These are phyloP conservation scores for Quercus agrifolia DNA, from an alignment of 306 rosid species.

Conservation along the genomic window DNA sequence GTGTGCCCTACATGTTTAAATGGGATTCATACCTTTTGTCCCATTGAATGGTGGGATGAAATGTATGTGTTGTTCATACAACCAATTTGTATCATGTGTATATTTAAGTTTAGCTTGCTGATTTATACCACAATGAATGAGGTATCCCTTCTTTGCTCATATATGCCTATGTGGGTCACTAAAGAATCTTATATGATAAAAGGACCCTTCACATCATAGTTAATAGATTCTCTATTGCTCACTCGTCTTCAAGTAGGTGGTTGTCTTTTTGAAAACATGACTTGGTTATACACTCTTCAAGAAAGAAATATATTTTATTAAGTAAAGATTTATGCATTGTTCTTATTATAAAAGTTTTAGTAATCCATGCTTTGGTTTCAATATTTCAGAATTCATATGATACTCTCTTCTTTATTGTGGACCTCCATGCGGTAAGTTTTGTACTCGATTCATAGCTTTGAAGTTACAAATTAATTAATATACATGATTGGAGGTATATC, in stretches of 20 bases:
- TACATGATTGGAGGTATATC: not conserved
- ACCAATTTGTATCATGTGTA: not conserved
- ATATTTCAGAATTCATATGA: constrained; percentile 69
- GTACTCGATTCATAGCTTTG: constrained; percentile 6
- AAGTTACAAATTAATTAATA: constrained; percentile 2
- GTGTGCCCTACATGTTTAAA: not conserved
- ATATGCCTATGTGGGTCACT: not conserved
- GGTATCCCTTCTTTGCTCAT: not conserved
- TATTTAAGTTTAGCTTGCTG: not conserved
- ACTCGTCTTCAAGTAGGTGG: not conserved
- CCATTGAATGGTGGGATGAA: not conserved
- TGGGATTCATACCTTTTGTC: not conserved
- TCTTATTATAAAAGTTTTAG: constrained; percentile 2
- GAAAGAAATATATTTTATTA: not conserved
- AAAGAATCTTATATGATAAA: no score
- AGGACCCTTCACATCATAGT: not conserved
- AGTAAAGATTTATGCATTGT: no score
- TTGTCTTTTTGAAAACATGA: not conserved
- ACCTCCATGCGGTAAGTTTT: constrained; percentile 83
- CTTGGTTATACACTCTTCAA: not conserved
- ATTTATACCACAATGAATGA: not conserved
- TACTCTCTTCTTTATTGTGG: constrained; percentile 91
- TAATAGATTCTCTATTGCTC: not conserved
- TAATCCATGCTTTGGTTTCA: constrained; percentile 19
- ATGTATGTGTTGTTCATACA: not conserved